Evolutionary conservation across 2,329 filamentous ascomycete species (phyloP), one percentile per base, ranked within the genome.

Genomic region (Fusarium concolor): DNA sequence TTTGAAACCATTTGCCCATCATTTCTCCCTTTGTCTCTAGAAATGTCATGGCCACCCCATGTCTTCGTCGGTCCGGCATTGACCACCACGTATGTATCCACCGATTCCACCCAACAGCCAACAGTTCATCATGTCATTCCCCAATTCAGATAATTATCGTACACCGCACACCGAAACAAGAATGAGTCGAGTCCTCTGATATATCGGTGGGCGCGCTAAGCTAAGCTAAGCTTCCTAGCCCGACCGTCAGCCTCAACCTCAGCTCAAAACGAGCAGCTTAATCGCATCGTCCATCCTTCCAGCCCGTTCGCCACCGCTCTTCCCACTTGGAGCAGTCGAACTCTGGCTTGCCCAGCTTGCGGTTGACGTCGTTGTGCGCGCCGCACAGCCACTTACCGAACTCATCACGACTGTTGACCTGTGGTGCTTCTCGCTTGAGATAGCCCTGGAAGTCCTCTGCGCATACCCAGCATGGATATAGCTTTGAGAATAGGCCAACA

Each of bases 391-490:
- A 96, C 62, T 83, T 83, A 24, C 92, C 92, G 78, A 96, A 93
- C 72, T 93, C 91, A 58, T 89, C 86, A 37, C 88, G 80, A 68
- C 85, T 87, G 38, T 80, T 82, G 10, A 87, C 82, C 64, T 79
- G 78, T 38, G 95, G 89, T 75, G 87, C 87, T 69, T 94, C 91
- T 66, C 86, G 85, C 65, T 83, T 84, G 83, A 98, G 90, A 86
- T 95, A 98, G 1, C 78, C 78, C 78, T 91, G 91, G 78, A 99
- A 97, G 76, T 98, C 95, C 63, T 95, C 91, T 33, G 94, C 96
- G 79, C 96, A 99, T 5, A 92, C 87, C 93, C 94, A 97, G 83
- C 96, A 99, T 6, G 96, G 96, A 76, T 99, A 99, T 20, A 98
- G 80, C 71, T 91, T 91, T 26, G 92, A 90, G 78, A 99, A 97